Percentiles rank a stretch among this genome's conserved stretches.
These are phyloP conservation scores for Alloteropsis semialata DNA, from an alignment of 176 grass and related monocot species.

Conservation along the genomic window DNA sequence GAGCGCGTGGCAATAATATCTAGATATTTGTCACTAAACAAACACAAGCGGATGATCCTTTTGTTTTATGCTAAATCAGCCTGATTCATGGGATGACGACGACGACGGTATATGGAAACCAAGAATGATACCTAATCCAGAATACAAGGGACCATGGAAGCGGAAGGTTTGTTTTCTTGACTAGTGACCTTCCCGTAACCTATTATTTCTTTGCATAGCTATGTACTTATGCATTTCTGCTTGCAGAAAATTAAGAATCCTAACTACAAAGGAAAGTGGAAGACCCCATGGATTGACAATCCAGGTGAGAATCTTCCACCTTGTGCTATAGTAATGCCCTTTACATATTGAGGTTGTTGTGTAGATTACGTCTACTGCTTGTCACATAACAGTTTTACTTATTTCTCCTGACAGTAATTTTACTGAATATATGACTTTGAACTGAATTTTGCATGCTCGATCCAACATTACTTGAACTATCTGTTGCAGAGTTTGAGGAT, in stretches of 20 bases:
- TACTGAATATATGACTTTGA: conserved; percentile 12
- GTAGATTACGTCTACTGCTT: conserved; percentile 9
- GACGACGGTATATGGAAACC: conserved; percentile 87
- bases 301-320: conserved; percentile 56
- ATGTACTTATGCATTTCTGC: conserved; percentile 10
- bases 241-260: conserved; percentile 99
- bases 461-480: not conserved
- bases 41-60: not conserved
- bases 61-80: conserved; percentile 51
- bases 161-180: conserved; percentile 63
- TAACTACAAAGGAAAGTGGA: conserved; percentile 99
- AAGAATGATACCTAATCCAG: conserved; percentile 87
- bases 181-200: not conserved
- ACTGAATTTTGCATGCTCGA: not conserved
- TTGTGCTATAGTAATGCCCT: not conserved
- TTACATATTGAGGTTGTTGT: conserved; percentile 1
- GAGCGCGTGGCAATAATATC: not conserved
- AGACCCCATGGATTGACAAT: conserved; percentile 97
- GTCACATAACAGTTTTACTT: not conserved
- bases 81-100: conserved; percentile 93
- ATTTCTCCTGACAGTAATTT: not conserved
- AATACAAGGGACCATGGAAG: conserved; percentile 91
- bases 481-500: conserved; percentile 92
- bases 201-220: not conserved
- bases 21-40: not conserved